Evolutionary conservation across 1,284 basidiomycete genomes (phyloP), one percentile per base, ranked within the genome.

Genomic region (Sphagnurus paluster): DNA sequence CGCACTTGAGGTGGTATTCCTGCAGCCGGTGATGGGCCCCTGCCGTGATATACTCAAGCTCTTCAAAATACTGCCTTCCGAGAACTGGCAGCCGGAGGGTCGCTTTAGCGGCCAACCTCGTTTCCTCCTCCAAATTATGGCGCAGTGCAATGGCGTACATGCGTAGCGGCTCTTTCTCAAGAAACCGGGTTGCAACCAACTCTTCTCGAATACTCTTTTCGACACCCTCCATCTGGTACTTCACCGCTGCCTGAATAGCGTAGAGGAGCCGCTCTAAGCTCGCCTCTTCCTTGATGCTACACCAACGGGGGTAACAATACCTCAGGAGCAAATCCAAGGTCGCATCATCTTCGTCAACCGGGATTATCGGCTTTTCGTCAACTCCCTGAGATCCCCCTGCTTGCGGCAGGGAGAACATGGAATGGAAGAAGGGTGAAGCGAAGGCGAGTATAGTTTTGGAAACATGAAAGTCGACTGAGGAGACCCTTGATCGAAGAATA

Each of bases 331-430:
- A 11, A 6, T 39, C 37, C 24, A 48, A 21, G 0, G 44, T 50
- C 11, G 23, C 36, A 10, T 39, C 44, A 23, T 53, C 48, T 36
- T 70, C 66, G 3, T 60, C 19, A 11, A 69, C 52, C 4, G 55
- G 58, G 48, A 70, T 58, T 23, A 70, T 44, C 2, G 64, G 64
- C 2, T 62, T 42, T 1, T 58, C 62, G 49, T 64, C 69, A 36
- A 47, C 62, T 26, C 62, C 53, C 48, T 68, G 58, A n/a, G 32
- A 11, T 26, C 17, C 23, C 10, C 34, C 34, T 28, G 39, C 36
- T 26, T 68, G 71, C 3, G 72, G 68, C 10, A 73, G 47, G 8
- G 58, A 49, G 44, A 75, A 69, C 71, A 77, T 71, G 42, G 60
- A 61, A 38, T 59, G 56, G 53, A 77, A 76, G 54, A 74, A 61